phyloP scores from a whole-genome alignment of 345 rosid genomes.

The Populus davidiana region DNA sequence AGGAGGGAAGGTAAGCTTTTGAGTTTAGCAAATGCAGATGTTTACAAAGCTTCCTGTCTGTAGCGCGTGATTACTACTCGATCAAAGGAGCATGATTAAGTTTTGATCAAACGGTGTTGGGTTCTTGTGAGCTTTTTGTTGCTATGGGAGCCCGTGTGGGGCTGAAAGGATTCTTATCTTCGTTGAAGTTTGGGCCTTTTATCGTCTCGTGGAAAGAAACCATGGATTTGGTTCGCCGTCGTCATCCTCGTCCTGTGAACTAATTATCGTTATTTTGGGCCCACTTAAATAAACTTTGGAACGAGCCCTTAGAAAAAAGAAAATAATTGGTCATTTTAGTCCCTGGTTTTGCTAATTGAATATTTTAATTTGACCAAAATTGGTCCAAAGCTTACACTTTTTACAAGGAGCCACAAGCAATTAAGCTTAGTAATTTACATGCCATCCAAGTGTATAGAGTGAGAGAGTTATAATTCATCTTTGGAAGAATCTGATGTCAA shows the following conservation, averaged over 20 bases:
- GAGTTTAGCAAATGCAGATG: neutral
- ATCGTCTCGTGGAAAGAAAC: neutral
- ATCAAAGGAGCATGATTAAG: neutral
- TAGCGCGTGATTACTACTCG: neutral
- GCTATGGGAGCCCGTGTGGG: neutral
- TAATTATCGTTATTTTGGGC: neutral
- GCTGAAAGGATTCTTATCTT: neutral
- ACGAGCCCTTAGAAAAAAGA: too few species aligned
- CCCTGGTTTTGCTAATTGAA: too few species aligned
- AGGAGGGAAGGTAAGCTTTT: slow-evolving; percentile 14
- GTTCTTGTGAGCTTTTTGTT: neutral
- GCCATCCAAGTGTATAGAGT: too few species aligned
- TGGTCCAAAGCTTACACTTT: too few species aligned
- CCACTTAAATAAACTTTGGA: neutral
- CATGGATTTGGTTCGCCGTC: too few species aligned
- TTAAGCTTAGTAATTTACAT: too few species aligned
- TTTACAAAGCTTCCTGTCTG: neutral
- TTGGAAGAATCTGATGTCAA: too few species aligned
- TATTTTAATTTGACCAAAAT: too few species aligned
- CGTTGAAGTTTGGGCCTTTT: neutral
- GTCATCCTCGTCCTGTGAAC: neutral
- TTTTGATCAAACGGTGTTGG: neutral
- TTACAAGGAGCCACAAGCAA: too few species aligned
- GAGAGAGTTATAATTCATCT: too few species aligned
- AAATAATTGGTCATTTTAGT: too few species aligned